Evolutionary conservation across 257 asterid species (phyloP).

Genomic region (Galeopsis tetrahit): DNA sequence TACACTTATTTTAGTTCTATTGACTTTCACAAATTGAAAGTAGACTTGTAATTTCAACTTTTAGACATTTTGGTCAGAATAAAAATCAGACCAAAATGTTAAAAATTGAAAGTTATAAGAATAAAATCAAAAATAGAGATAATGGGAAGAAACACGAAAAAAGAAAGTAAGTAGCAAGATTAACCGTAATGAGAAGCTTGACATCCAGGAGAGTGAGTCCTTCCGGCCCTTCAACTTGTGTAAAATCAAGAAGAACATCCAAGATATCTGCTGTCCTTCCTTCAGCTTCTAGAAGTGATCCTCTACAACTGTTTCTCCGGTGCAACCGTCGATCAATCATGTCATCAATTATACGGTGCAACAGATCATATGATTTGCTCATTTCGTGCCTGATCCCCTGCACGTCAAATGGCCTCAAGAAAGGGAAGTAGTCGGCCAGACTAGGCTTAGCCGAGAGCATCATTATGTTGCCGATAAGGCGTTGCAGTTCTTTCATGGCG

Average conservation of each 20-base stretch:
- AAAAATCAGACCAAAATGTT: no score
- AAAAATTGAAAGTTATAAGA: no score
- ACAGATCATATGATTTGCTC: not conserved
- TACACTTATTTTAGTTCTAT: no score
- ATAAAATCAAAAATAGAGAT: no score
- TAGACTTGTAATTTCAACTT: no score
- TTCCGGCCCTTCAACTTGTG: not conserved
- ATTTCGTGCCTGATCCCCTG: constrained; percentile 5
- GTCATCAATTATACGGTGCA: not conserved
- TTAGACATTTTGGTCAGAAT: no score
- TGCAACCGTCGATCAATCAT: not conserved
- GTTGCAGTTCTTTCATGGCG: not conserved
- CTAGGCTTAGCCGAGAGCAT: not conserved
- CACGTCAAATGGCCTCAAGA: constrained; percentile 4
- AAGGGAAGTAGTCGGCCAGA: constrained; percentile 11
- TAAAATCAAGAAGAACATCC: not conserved
- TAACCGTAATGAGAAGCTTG: not conserved
- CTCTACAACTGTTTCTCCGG: not conserved
- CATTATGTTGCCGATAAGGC: not conserved
- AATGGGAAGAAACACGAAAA: not conserved
- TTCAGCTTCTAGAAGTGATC: no score
- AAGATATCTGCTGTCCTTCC: not conserved
- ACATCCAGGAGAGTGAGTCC: not conserved
- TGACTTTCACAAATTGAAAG: no score
- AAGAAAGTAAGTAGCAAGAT: no score